Percentiles rank a stretch among this genome's conserved stretches.
These are phyloP conservation scores for Wickerhamiella kurtzmanii DNA, from an alignment of 805 yeast genomes.

Conservation along the genomic window DNA sequence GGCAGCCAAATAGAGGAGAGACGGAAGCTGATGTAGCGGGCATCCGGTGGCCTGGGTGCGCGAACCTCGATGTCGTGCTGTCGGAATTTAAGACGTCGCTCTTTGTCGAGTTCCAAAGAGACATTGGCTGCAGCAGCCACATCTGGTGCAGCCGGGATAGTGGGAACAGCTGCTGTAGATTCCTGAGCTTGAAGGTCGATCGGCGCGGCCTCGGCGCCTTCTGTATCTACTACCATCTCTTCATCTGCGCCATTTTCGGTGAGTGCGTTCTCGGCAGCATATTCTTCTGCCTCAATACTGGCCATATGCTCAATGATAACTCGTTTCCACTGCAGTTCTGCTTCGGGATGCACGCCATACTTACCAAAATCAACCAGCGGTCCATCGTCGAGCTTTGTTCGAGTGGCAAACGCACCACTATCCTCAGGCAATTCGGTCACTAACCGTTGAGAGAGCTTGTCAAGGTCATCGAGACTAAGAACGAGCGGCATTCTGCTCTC, in stretches of 20 bases:
- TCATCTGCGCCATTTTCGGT: no score
- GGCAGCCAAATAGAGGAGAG: constrained; percentile 96
- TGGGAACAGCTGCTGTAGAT: not conserved
- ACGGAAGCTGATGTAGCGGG: constrained; percentile 64
- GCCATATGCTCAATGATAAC: not conserved
- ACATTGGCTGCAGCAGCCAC: constrained; percentile 3
- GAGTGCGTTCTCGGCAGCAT: not conserved
- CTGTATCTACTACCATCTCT: not conserved
- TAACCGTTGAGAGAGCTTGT: constrained; percentile 8
- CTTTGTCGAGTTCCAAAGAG: constrained; percentile 9
- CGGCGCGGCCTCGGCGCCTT: not conserved
- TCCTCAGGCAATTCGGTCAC: constrained; percentile 16
- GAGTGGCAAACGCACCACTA: not conserved
- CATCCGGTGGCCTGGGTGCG: constrained; percentile 86
- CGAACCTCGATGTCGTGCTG: constrained; percentile 31
- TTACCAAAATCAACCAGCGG: not conserved
- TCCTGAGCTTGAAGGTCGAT: not conserved
- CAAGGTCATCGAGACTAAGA: not conserved
- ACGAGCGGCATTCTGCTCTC: constrained; percentile 31
- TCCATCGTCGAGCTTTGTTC: not conserved
- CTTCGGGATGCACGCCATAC: not conserved
- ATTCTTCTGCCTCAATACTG: not conserved
- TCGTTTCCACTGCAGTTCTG: not conserved
- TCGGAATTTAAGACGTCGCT: not conserved
- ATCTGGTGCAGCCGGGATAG: not conserved